These are phyloP conservation scores for Gymnopus androsaceus DNA, from an alignment of 1,284 basidiomycete genomes.

Conservation along the genomic window DNA sequence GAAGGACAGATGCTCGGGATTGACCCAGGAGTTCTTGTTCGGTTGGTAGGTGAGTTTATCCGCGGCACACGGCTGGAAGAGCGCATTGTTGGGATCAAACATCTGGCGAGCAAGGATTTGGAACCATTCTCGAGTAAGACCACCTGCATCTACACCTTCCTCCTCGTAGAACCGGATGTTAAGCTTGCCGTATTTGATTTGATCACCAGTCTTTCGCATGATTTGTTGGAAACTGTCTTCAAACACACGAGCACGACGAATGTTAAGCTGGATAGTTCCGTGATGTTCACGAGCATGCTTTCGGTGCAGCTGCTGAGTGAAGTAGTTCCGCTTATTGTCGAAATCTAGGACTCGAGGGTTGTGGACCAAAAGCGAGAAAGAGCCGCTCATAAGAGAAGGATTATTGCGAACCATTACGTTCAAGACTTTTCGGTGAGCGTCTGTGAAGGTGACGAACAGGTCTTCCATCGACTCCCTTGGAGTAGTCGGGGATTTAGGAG, in stretches of 20 bases:
- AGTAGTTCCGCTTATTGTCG: conserved; percentile 99
- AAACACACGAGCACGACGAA: conserved; percentile 92
- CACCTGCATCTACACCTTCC: conserved; percentile 98
- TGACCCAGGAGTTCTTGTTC: conserved; percentile 93
- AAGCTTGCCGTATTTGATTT: conserved; percentile 98
- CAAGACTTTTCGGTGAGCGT: conserved; percentile 91
- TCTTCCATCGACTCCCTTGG: conserved; percentile 80
- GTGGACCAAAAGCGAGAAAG: conserved; percentile 94
- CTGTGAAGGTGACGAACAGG: conserved; percentile 92
- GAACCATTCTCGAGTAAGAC: conserved; percentile 99
- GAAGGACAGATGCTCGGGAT: conserved; percentile 94
- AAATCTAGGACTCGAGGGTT: conserved; percentile 98
- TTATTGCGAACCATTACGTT: conserved; percentile 99
- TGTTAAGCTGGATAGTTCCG: conserved; percentile 86
- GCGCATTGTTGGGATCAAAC: conserved; percentile 99
- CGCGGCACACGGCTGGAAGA: conserved; percentile 97
- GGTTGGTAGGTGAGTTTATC: conserved; percentile 95
- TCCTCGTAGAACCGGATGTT: conserved; percentile 97
- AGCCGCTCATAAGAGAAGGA: conserved; percentile 96
- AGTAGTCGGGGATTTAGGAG: conserved; percentile 66
- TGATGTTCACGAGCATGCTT: conserved; percentile 82
- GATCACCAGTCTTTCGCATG: conserved; percentile 88
- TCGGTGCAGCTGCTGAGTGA: conserved; percentile 93
- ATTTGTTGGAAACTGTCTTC: conserved; percentile 96
- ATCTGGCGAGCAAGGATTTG: conserved; percentile 97